A percentile compares a stretch with the other conserved stretches of the same genome.
Conservation (phyloP, 2,329 filamentous ascomycete species). For the Xylaria sp. region DNA sequence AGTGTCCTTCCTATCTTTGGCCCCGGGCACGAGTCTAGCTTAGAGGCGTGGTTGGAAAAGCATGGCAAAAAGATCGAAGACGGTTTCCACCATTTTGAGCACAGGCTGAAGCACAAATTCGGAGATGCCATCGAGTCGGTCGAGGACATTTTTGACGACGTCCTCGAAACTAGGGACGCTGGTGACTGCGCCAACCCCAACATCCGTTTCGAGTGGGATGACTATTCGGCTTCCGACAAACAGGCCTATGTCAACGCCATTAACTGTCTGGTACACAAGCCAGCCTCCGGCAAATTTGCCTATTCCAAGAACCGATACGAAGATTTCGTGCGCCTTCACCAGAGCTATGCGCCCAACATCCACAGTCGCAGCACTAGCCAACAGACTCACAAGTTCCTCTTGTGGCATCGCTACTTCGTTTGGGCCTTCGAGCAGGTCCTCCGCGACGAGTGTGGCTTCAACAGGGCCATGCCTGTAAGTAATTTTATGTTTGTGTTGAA, state of each 20-base stretch:
- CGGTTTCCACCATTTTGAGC: not conserved
- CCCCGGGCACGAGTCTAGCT: constrained; percentile 32
- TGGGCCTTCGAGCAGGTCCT: constrained; percentile 49
- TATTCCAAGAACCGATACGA: constrained; percentile 50
- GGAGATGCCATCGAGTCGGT: constrained; percentile 10
- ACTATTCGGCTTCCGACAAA: constrained; percentile 48
- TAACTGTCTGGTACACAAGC: constrained; percentile 47
- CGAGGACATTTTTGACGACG: constrained; percentile 24
- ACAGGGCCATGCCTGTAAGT: constrained; percentile 46
- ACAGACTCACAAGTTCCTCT: constrained; percentile 49
- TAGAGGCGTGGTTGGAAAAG: constrained; percentile 29
- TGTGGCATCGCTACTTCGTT: constrained; percentile 52
- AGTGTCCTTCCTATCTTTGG: constrained; percentile 43
- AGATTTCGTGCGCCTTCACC: constrained; percentile 50
- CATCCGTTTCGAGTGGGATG: constrained; percentile 50
- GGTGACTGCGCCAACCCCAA: constrained; percentile 47
- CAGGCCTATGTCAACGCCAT: constrained; percentile 47
- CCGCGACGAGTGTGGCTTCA: constrained; percentile 50
- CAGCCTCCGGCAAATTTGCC: constrained; percentile 44
- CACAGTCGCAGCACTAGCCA: constrained; percentile 48
- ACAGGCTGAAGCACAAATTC: constrained; percentile 6
- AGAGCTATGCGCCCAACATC: constrained; percentile 49
- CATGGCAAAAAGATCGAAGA: constrained; percentile 3
- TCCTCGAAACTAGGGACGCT: constrained; percentile 9
- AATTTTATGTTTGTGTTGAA: not conserved